Evolutionary conservation across 768 basidiomycete genomes (phyloP).

Genomic region (Flagelloscypha sp.): DNA sequence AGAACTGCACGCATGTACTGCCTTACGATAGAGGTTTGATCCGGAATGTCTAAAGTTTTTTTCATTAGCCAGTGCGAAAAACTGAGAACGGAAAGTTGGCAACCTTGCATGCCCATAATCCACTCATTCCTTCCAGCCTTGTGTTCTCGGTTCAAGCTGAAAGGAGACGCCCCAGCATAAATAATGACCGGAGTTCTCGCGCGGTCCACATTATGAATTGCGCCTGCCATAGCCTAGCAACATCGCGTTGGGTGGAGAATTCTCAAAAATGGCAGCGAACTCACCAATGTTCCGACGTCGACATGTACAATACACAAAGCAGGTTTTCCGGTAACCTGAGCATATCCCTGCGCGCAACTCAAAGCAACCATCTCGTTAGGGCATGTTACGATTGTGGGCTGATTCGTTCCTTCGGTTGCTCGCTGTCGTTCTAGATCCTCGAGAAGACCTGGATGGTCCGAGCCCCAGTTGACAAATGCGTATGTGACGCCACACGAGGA

Average conservation of each 20-base stretch:
- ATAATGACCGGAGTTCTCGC: slow-evolving; percentile 57
- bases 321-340: slow-evolving; percentile 54
- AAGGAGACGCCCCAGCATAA: slow-evolving; percentile 64
- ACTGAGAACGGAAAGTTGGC: background rate
- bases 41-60: slow-evolving; percentile 46
- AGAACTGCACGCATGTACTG: slow-evolving; percentile 67
- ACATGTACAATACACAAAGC: slow-evolving; percentile 72
- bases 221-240: slow-evolving; percentile 53
- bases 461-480: slow-evolving; percentile 71
- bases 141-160: slow-evolving; percentile 46
- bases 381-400: slow-evolving; percentile 52
- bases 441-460: slow-evolving; percentile 64
- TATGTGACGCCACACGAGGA: slow-evolving; percentile 53
- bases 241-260: background rate
- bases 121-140: slow-evolving; percentile 63
- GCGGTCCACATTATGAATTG: slow-evolving; percentile 63
- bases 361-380: slow-evolving; percentile 75
- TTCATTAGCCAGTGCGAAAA: background rate
- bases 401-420: slow-evolving; percentile 24
- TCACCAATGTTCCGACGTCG: slow-evolving; percentile 60
- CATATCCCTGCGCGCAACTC: slow-evolving; percentile 65
- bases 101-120: slow-evolving; percentile 69
- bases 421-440: slow-evolving; percentile 61
- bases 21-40: slow-evolving; percentile 61
- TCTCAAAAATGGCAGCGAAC: slow-evolving; percentile 7